Evolutionary conservation across 768 basidiomycete genomes (phyloP).

Genomic region (Boletus rubroflammeus): DNA sequence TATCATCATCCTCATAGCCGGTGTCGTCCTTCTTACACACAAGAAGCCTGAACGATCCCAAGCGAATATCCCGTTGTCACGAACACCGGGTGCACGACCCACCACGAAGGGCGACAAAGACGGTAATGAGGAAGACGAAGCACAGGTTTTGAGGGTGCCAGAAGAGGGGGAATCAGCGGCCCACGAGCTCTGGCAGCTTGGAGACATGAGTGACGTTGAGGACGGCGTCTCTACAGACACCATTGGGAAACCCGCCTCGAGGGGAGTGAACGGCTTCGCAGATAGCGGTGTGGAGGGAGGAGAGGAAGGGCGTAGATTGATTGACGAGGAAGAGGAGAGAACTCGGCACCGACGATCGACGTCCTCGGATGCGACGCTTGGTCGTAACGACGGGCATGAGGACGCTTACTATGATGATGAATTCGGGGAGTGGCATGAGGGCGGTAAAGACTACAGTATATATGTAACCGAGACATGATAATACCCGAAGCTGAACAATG

Average conservation of each 20-base stretch:
- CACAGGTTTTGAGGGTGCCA: slow-evolving; percentile 32
- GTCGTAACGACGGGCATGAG: slow-evolving; percentile 12
- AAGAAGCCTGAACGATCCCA: slow-evolving; percentile 71
- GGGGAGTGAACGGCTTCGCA: slow-evolving; percentile 15
- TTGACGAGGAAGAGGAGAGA: slow-evolving; percentile 34
- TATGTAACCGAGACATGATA: too few relatives aligned
- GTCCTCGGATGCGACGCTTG: slow-evolving; percentile 38
- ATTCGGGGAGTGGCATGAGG: slow-evolving; percentile 34
- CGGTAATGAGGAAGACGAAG: slow-evolving; percentile 36
- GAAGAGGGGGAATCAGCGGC: slow-evolving; percentile 37
- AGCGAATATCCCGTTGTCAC: slow-evolving; percentile 28
- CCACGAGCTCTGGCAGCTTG: slow-evolving; percentile 62
- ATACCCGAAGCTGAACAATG: not conserved
- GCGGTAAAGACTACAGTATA: slow-evolving; percentile 3
- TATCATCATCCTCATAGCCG: slow-evolving; percentile 80
- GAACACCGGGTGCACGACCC: slow-evolving; percentile 24
- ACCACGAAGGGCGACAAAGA: slow-evolving; percentile 14
- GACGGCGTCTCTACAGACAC: slow-evolving; percentile 42
- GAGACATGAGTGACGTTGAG: slow-evolving; percentile 69
- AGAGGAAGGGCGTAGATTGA: slow-evolving; percentile 44
- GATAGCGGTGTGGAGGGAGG: slow-evolving; percentile 21
- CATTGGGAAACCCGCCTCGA: slow-evolving; percentile 25
- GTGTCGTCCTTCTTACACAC: slow-evolving; percentile 90
- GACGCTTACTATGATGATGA: slow-evolving; percentile 27
- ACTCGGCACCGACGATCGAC: slow-evolving; percentile 33